Base-by-base conservation (phyloP, 2,329 filamentous ascomycete species). In the Xylariales sp. region DNA sequence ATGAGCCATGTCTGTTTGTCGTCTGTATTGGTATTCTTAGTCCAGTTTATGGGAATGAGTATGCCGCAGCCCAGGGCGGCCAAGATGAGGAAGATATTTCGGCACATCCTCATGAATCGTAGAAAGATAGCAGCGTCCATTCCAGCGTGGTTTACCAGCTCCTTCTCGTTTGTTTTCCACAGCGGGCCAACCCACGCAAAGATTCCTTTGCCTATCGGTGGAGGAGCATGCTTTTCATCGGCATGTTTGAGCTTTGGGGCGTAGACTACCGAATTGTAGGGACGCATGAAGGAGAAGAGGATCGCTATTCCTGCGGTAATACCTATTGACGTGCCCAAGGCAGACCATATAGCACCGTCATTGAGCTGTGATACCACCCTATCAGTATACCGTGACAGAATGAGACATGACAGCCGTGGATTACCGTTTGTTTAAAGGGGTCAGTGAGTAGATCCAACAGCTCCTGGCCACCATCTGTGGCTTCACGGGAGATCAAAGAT, bases 181-280 rank as follows among this genome's bases (percentile, higher is more conserved):
- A 98, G 69, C 0, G 91, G 90, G 15, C 71, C 71, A 22, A 95
- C 62, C 93, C 93, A 98, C 35, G 88, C 83, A 59, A 95, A 89
- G 8, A 91, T 69, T n/a, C 87, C 85, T 58, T 85, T 94, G 42
- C 86, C 87, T 54, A 97, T 76, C 1, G 86, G 81, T 10, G 93
- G 93, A 14, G 91, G 93, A 8, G 86, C 80, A 68, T 95, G 89
- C 63, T 85, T 88, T 52, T 88, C 82, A 61, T 97, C 91, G 59
- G 88, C 86, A 70, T 96, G 84, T 61, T 95, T 95, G 36, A 94
- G 73, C 61, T 94, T 91, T 29, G 93, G 93, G 3, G 93, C 90
- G 66, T 98, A 98, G 35, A 98, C 88, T 52, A 91, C 78, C 42
- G 84, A 85, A 63, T 97, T 91, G 64, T 90, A 89, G 4, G 93